phyloP scores from a whole-genome alignment of 1,139 yeast genomes.

The Hyphopichia buzzinii region DNA sequence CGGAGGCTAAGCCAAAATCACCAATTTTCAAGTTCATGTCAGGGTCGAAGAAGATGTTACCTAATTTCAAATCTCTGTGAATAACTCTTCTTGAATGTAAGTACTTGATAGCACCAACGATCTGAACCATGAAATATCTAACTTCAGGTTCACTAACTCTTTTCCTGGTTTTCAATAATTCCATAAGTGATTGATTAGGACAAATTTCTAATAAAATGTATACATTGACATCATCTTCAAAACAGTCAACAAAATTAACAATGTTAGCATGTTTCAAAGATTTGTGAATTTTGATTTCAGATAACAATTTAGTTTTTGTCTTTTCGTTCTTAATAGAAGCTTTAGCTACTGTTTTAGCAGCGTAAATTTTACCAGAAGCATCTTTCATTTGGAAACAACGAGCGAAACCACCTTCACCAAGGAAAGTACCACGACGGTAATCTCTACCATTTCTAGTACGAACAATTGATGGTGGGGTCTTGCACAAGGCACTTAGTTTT shows the following conservation, averaged over 20 bases:
- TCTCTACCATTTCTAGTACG: constrained; percentile 84
- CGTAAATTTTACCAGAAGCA: constrained; percentile 80
- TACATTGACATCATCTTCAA: constrained; percentile 91
- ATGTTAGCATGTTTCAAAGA: constrained; percentile 85
- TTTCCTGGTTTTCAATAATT: constrained; percentile 80
- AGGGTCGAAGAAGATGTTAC: constrained; percentile 90
- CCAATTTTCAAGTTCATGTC: constrained; percentile 93
- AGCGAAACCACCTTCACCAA: constrained; percentile 99
- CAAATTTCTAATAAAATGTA: constrained; percentile 92
- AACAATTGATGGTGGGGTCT: constrained; percentile 92
- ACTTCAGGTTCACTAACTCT: constrained; percentile 88
- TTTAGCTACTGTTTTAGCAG: constrained; percentile 98
- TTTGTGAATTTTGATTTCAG: constrained; percentile 95
- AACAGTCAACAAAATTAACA: constrained; percentile 90
- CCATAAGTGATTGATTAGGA: constrained; percentile 91
- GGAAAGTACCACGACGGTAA: constrained; percentile 83
- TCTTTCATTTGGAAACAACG: constrained; percentile 97
- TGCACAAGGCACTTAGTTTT: constrained; percentile 82
- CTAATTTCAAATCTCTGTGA: constrained; percentile 91
- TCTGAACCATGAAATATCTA: constrained; percentile 84
- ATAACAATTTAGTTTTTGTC: constrained; percentile 81
- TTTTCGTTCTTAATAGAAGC: constrained; percentile 89
- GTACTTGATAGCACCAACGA: constrained; percentile 89
- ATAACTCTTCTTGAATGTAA: constrained; percentile 92
- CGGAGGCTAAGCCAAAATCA: constrained; percentile 95